phyloP scores from a whole-genome alignment of 768 basidiomycete genomes.

The Gloeostereum incarnatum region DNA sequence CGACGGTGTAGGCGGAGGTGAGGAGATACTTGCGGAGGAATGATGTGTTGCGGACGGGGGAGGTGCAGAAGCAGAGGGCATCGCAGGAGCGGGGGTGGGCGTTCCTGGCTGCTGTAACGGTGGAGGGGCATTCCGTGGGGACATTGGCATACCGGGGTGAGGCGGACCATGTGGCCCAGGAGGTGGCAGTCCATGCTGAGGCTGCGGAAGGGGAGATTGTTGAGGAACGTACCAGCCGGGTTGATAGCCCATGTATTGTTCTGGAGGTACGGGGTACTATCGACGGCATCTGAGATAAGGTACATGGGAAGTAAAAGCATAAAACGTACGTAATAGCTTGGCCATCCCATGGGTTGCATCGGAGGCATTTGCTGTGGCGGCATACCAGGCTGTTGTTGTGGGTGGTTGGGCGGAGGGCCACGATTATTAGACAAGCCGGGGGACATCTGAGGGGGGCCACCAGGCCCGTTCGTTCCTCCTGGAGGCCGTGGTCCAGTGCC shows the following conservation, averaged over 20 bases:
- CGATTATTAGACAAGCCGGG: conserved; percentile 60
- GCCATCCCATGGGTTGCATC: conserved; percentile 30
- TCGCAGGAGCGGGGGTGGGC: conserved; percentile 55
- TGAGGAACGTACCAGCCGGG: conserved; percentile 27
- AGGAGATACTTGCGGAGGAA: conserved; percentile 43
- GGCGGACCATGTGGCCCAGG: conserved; percentile 33
- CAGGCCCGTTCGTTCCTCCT: conserved; percentile 45
- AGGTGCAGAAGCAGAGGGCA: conserved; percentile 38
- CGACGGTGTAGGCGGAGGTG: conserved; percentile 63
- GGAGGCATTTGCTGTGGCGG: conserved; percentile 30
- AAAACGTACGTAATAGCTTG: conserved; percentile 48
- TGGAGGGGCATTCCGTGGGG: conserved; percentile 53
- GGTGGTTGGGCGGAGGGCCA: conserved; percentile 51
- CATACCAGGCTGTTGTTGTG: conserved; percentile 46
- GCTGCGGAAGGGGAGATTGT: conserved; percentile 22
- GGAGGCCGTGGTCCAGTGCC: conserved; percentile 48
- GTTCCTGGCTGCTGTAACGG: conserved; percentile 52
- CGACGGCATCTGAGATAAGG: conserved; percentile 6
- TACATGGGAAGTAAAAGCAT: conserved; percentile 5
- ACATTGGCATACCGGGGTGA: conserved; percentile 51
- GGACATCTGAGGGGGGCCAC: conserved; percentile 39
- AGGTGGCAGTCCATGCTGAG: conserved; percentile 33
- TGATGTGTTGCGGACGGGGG: conserved; percentile 35
- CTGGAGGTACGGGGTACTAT: conserved; percentile 12
- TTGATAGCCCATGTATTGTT: conserved; percentile 35